A percentile compares a stretch with the other conserved stretches of the same genome.
These are phyloP conservation scores for Mycocentrospora acerina DNA, from an alignment of 2,329 filamentous ascomycete species.

Conservation along the genomic window DNA sequence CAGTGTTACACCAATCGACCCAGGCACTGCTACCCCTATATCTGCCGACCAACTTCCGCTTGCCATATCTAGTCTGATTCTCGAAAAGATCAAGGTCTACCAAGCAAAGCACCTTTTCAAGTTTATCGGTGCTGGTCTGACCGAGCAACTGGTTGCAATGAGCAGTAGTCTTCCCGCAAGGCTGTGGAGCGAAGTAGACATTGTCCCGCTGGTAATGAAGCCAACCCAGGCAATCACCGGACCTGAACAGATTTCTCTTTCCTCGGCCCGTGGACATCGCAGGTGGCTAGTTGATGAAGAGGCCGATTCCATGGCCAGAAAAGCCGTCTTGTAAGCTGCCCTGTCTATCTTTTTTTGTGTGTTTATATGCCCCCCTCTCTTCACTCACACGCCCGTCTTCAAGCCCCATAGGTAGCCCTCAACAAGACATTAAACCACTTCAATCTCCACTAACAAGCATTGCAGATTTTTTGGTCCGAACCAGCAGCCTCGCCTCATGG, in stretches of 20 bases:
- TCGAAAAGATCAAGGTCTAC: conserved; percentile 60
- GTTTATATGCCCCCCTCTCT: no score
- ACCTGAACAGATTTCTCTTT: conserved; percentile 45
- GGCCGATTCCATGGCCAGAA: conserved; percentile 77
- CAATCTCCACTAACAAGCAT: no score
- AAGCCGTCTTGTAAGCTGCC: conserved; percentile 66
- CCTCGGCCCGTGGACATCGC: conserved; percentile 38
- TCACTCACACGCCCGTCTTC: no score
- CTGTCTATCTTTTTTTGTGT: no score
- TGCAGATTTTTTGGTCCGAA: conserved; percentile 66
- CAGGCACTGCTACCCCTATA: conserved; percentile 1
- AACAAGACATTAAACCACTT: no score
- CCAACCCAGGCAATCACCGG: conserved; percentile 12
- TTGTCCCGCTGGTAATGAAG: conserved; percentile 67
- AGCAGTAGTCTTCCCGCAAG: conserved; percentile 68
- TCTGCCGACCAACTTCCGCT: no score
- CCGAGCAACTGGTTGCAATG: conserved; percentile 58
- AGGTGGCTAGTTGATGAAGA: conserved; percentile 68
- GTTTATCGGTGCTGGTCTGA: conserved; percentile 73
- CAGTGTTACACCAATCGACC: conserved; percentile 14
- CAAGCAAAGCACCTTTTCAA: conserved; percentile 69
- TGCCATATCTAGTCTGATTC: conserved; percentile 39
- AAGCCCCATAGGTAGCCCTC: no score
- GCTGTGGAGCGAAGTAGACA: conserved; percentile 75
- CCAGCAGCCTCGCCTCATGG: conserved; percentile 64